Base-by-base conservation (phyloP, 164 flowering plant species). In the Saururus chinensis region DNA sequence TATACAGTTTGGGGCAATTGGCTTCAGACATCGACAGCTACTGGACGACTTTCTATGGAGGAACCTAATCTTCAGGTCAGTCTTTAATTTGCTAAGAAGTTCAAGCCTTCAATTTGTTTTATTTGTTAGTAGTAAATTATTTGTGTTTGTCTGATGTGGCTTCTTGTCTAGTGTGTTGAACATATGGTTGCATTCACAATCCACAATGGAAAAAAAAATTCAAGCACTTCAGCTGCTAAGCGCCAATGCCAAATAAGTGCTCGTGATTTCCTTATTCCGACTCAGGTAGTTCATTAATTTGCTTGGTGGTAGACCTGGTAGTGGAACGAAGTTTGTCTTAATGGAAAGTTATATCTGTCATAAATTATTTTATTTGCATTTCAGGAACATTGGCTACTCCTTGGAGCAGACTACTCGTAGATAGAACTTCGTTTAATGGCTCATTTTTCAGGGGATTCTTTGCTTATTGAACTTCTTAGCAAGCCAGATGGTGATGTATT, bases 61-160 rank as follows among this genome's bases (percentile, higher is more conserved):
- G 97, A 95, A 66, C 99, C 99, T 60, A 95, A 95, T 78, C 97
- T 95, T 71, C 99, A 95, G 93, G 99, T 95, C 60, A 35, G 19
- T 19, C 19, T 70, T 30, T 19, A 37, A 2, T 55, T 55, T 23
- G 37, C 14, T 16, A 30, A 30, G 37, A 30, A 30, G 37, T 30
- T 30, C 6, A 2, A 30, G 17, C 5, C 35, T 55, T 11, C 19
- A 16, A 23, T 23, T 24, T 23, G 25, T 24, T 55, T 6, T 24
- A 23, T 55, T 17, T 19, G 8, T 19, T 7, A 52, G 10, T 13
- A 23, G 13, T 7, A 1, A 24, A 11, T 8, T 55, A 20, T 55
- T 1, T 14, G 25, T 55, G 24, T 24, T 55, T 24, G 2, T 24
- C 19, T 55, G 35, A 55, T 55, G 49, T 45, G 58, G 30, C 58